Base-by-base conservation (phyloP, 2,329 filamentous ascomycete genomes). In the Simplicillium aogashimaense region DNA sequence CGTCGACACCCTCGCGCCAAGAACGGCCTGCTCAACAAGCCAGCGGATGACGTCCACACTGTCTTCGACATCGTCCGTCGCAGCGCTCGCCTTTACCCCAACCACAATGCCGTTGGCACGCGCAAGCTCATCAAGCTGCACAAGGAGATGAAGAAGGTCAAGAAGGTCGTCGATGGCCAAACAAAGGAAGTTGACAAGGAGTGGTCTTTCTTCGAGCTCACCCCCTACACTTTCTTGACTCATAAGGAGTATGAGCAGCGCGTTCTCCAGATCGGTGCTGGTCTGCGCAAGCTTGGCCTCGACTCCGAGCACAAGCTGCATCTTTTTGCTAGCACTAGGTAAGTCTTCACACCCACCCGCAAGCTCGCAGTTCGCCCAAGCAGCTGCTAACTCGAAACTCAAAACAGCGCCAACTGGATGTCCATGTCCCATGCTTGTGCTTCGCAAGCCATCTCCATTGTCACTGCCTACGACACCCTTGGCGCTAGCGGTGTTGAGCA, bases 401-500 rank as follows among this genome's bases (percentile, higher is more conserved):
- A 13, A 37, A 37, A 37, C 41, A 87, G 84, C 59, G 74, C 79
- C 38, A 76, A 86, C 64, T 97, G 90, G 90, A 73, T 95, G 47
- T 78, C 81, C 40, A 78, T 85, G 53, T 84, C 89, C 36, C 86
- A 94, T 58, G 74, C 65, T 35, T 69, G 83, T 76, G 66, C 80
- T 15, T 89, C 88, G 13, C 90, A 97, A 63, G 89, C 86, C 35
- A 78, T 95, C 59, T 79, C 86, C 43, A 89, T 95, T 50, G 90
- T 95, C 38, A 97, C 90, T 35, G 88, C 89, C 38, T 95, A 95
- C 63, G 89, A 95, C 61, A 94, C 88, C 25, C 81, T 95, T 35
- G 89, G 89, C 40, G 76, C 86, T 53, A 78, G 81, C 46, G 89
- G 88, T 36, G 75, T 95, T 47, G 79, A 83, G 65, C 88, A 94